Evolutionary conservation across 345 rosid genomes (phyloP).

Genomic region (Salix arbutifolia): DNA sequence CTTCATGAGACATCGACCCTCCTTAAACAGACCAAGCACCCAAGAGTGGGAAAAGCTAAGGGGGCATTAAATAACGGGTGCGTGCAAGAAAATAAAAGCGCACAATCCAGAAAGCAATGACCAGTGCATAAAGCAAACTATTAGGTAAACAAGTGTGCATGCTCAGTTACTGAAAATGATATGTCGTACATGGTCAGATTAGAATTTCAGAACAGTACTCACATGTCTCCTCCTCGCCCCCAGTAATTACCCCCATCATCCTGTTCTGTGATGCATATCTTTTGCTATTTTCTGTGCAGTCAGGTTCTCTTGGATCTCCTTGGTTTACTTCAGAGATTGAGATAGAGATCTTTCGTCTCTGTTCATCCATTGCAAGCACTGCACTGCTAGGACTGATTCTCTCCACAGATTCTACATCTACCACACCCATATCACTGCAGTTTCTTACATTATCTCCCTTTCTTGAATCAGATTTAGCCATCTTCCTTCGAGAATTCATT

Average conservation of each 20-base stretch:
- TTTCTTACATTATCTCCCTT: constrained; percentile 22
- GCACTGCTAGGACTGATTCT: constrained; percentile 42
- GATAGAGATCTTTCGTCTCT: constrained; percentile 9
- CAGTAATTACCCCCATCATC: constrained; percentile 22
- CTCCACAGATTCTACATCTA: constrained; percentile 31
- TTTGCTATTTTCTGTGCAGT: constrained; percentile 21
- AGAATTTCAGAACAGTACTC: constrained; percentile 19
- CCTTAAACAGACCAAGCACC: not conserved
- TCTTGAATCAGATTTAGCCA: constrained; percentile 2
- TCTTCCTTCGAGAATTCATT: constrained; percentile 18
- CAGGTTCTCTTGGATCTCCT: constrained; percentile 15
- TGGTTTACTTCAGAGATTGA: constrained; percentile 13
- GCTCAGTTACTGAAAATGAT: not conserved
- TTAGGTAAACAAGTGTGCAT: not conserved
- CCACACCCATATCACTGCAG: constrained; percentile 15
- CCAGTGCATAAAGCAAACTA: not conserved
- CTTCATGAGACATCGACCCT: not conserved
- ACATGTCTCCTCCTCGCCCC: constrained; percentile 48
- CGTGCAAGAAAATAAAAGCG: not conserved
- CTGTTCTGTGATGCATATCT: constrained; percentile 21
- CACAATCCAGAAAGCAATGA: not conserved
- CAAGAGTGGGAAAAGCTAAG: not conserved
- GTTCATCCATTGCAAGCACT: constrained; percentile 38
- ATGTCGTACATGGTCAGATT: not conserved
- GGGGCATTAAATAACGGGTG: not conserved